Conservation (phyloP, 805 yeast species). For the Hanseniaspora vineae region DNA sequence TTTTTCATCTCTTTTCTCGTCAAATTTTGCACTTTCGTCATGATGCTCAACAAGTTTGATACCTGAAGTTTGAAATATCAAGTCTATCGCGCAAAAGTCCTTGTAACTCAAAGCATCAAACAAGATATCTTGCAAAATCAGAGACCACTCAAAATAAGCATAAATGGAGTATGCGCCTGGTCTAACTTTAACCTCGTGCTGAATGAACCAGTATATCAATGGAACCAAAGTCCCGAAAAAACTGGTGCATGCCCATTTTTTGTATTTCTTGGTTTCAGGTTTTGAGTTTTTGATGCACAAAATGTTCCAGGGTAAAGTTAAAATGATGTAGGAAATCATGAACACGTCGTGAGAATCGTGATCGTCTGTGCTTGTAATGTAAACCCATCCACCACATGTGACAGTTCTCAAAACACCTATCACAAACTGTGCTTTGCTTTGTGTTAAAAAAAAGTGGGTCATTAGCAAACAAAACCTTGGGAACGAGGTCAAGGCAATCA, state of each 20-base stretch:
- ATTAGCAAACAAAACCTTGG: slow-evolving; percentile 64
- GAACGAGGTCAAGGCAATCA: slow-evolving; percentile 88
- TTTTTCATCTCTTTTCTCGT: no score
- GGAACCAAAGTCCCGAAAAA: slow-evolving; percentile 74
- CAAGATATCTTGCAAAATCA: slow-evolving; percentile 69
- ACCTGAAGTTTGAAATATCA: slow-evolving; percentile 10
- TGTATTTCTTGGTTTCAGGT: slow-evolving; percentile 34
- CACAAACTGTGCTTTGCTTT: slow-evolving; percentile 14
- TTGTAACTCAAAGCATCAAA: slow-evolving; percentile 70
- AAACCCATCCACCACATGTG: slow-evolving; percentile 98
- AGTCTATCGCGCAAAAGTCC: slow-evolving; percentile 40
- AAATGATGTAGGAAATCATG: slow-evolving; percentile 80
- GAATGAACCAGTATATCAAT: slow-evolving; percentile 76
- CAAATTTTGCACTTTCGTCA: no score
- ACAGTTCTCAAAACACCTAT: slow-evolving; percentile 81
- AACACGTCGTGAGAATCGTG: slow-evolving; percentile 93
- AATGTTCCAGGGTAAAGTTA: slow-evolving; percentile 86
- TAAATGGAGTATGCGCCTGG: slow-evolving; percentile 95
- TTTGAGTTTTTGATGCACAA: slow-evolving; percentile 30
- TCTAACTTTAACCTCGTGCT: slow-evolving; percentile 75
- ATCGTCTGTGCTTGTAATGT: slow-evolving; percentile 92
- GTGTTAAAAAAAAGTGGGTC: slow-evolving; percentile 30
- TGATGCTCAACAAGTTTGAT: neutral
- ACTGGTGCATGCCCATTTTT: slow-evolving; percentile 36
- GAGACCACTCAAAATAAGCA: slow-evolving; percentile 90